Conservation (phyloP, 2,329 filamentous ascomycete species). For the Polychaeton citri region DNA sequence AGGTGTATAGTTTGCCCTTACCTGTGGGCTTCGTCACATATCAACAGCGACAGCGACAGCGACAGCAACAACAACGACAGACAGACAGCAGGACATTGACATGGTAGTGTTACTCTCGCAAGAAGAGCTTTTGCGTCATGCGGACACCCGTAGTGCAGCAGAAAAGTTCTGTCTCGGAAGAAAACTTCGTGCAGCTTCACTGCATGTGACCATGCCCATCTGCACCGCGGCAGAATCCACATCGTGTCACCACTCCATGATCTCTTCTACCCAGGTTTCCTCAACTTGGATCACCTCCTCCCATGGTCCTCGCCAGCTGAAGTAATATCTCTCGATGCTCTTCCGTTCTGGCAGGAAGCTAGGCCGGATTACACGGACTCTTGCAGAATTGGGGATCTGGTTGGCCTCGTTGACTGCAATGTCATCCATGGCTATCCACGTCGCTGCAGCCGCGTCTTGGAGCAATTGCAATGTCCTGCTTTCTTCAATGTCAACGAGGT, state of each 20-base stretch:
- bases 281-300: background rate
- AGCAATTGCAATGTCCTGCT: background rate
- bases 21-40: too few relatives aligned
- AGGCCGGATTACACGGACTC: background rate
- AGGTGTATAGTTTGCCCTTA: too few relatives aligned
- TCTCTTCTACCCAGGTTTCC: background rate
- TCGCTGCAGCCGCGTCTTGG: background rate
- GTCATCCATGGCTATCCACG: background rate
- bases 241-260: conserved; percentile 1
- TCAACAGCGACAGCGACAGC: too few relatives aligned
- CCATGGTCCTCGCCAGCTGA: background rate
- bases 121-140: too few relatives aligned
- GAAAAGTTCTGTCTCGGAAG: too few relatives aligned
- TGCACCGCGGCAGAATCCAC: too few relatives aligned
- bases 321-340: background rate
- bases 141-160: too few relatives aligned
- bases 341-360: background rate
- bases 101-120: too few relatives aligned
- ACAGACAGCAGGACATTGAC: too few relatives aligned
- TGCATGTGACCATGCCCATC: too few relatives aligned
- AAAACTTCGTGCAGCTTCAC: too few relatives aligned
- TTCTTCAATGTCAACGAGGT: background rate
- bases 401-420: background rate
- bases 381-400: background rate
- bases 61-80: too few relatives aligned